Evolutionary conservation across 2,329 filamentous ascomycete genomes (phyloP).

Genomic region (Hortaea werneckii): DNA sequence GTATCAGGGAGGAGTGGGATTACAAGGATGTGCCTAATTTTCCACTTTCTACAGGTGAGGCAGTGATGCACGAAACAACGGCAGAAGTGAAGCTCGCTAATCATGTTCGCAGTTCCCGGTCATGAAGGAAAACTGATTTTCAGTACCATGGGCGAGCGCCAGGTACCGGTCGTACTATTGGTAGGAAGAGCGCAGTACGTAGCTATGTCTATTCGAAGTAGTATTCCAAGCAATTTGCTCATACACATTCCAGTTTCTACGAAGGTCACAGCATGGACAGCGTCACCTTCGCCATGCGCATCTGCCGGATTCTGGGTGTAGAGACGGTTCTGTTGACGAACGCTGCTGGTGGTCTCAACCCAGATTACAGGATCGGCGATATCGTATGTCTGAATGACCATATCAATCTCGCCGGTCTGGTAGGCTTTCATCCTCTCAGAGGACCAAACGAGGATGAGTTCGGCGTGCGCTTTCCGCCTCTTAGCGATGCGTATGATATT

Average conservation of each 20-base stretch:
- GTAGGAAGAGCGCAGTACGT: constrained; percentile 56
- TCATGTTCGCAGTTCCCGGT: constrained; percentile 38
- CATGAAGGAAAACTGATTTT: constrained; percentile 58
- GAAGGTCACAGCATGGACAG: constrained; percentile 55
- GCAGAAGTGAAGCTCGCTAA: neutral
- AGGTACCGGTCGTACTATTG: constrained; percentile 51
- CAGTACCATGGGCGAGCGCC: constrained; percentile 42
- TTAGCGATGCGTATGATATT: constrained; percentile 58
- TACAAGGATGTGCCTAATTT: constrained; percentile 54
- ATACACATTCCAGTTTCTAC: constrained; percentile 45
- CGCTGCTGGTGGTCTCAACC: constrained; percentile 55
- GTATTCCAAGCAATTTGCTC: constrained; percentile 1
- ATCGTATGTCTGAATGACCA: constrained; percentile 58
- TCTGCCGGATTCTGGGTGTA: constrained; percentile 53
- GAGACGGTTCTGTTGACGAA: constrained; percentile 56
- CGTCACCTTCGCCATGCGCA: constrained; percentile 53
- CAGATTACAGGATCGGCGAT: constrained; percentile 54
- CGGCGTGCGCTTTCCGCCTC: constrained; percentile 51
- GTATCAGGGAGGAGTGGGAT: constrained; percentile 42
- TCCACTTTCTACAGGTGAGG: constrained; percentile 47
- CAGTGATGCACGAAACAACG: constrained; percentile 6
- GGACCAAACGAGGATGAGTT: constrained; percentile 55
- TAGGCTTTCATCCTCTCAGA: constrained; percentile 50
- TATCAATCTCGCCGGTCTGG: constrained; percentile 52
- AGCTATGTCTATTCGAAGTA: constrained; percentile 9